A percentile compares a stretch with the other conserved stretches of the same genome.
These are phyloP conservation scores for Zalaria obscura DNA, from an alignment of 2,329 filamentous ascomycete species.

Conservation along the genomic window DNA sequence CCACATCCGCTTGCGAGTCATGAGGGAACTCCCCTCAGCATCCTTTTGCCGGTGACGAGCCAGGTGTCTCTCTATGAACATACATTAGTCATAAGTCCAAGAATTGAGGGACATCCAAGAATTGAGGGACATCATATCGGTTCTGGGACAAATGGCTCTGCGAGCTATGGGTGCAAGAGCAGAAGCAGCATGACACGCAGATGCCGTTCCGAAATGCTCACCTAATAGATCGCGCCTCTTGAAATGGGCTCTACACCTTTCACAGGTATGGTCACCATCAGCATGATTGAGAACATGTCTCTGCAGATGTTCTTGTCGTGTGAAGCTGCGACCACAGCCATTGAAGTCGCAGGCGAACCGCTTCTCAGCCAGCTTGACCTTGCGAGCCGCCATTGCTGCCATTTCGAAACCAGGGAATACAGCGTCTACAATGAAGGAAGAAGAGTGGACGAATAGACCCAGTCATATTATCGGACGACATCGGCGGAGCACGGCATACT, in stretches of 20 bases:
- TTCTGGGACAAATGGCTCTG: too few relatives aligned
- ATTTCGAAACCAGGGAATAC: neutral
- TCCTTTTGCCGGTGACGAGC: slow-evolving; percentile 39
- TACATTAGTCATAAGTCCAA: slow-evolving; percentile 7
- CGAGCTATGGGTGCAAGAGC: too few relatives aligned
- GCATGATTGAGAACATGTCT: slow-evolving; percentile 44
- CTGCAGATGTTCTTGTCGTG: slow-evolving; percentile 43
- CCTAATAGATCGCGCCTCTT: slow-evolving; percentile 45
- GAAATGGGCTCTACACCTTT: slow-evolving; percentile 46
- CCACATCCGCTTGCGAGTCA: slow-evolving; percentile 43
- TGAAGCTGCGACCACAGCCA: slow-evolving; percentile 39
- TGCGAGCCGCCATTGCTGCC: neutral
- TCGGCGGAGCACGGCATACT: too few relatives aligned
- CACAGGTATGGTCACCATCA: slow-evolving; percentile 40
- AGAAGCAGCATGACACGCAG: too few relatives aligned
- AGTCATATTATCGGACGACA: too few relatives aligned
- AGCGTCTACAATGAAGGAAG: too few relatives aligned
- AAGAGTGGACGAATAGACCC: too few relatives aligned
- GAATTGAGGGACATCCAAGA: too few relatives aligned
- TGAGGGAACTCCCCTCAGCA: slow-evolving; percentile 39
- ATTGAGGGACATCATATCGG: too few relatives aligned
- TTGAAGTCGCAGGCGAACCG: slow-evolving; percentile 29
- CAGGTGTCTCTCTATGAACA: slow-evolving; percentile 41
- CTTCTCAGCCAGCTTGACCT: slow-evolving; percentile 3
- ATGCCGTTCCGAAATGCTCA: slow-evolving; percentile 12